Evolutionary conservation across 371 early-diverging fungal species (phyloP), one percentile per base, ranked within the genome.

Genomic region (Circinella umbellata): DNA sequence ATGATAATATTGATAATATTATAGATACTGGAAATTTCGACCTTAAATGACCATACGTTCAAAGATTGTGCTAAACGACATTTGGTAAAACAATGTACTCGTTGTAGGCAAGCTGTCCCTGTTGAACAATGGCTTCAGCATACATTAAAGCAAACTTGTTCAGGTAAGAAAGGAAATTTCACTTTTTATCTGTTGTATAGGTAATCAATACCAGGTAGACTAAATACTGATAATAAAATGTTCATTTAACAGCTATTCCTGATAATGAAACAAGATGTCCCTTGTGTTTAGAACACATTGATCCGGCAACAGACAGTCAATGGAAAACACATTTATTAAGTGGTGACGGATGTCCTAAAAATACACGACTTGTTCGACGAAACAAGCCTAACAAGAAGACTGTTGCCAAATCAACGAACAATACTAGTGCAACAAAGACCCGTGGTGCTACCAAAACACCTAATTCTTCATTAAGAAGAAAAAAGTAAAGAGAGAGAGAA

Each of bases 1-100:
- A 9, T 3, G 3, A 42, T 42, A 42, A 42, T 42, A 59, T 27
- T 27, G 27, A 27, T 27, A 27, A 27, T 27, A 27, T 27, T 34
- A 34, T 84, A 92, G 92, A 89, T 93, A 60, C 81, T 90, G 15
- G 95, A 94, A 70, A 84, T 94, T 14, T 88, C 92, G 0, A 86
- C 87, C 0, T 72, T 93, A 38, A 85, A 86, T 34, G 85, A 87
- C 1, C 93, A 94, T 48, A 61, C 61, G 15, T 67, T 71, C 18
- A 68, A 27, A 27, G 68, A 68, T 46, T 94, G 94, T 73, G 88
- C 90, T 20, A 83, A 80, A 47, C 73, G 75, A 27, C 86, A 88
- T 55, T 77, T 88, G 48, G 79, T 90, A 11, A 87, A 88, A 67
- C 80, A 88, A 66, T 94, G 94, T 63, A 80, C 83, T 20, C 80